Base-by-base conservation (phyloP, 352 stramenopile genomes). In the Sclerospora graminicola region DNA sequence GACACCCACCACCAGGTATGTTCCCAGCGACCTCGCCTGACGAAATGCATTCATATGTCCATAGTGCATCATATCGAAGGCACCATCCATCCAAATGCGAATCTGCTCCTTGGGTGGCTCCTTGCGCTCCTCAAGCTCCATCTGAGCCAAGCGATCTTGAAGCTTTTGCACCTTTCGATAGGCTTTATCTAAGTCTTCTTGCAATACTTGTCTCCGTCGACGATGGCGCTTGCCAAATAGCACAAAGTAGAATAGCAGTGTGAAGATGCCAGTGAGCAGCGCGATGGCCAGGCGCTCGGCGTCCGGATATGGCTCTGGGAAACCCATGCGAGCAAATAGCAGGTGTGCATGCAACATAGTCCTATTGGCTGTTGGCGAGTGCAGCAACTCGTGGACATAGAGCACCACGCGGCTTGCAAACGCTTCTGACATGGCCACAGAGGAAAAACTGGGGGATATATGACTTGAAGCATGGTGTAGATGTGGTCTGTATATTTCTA, bases 1-100 rank as follows among this genome's bases (percentile, higher is more conserved):
- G 15, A 99, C 87, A n/a, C 96, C 96, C 2, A 99, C 96, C 26
- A 99, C 89, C 0, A 99, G 69, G 59, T 98, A 94, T 45, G 95
- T 98, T 18, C 95, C 95, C 4, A 99, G 73, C 7, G 94, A 84
- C 35, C 86, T 66, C 27, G 87, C 95, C 47, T 98, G 88, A 21
- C 95, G 92, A 75, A 99, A 99, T 8, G 95, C 96, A 69, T 98
- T 99, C 94, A 98, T 98, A 71, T 99, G 96, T 18, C 96, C 96
- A 64, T 98, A 99, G 66, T 99, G 96, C 89, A 98, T 98, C 75
- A 98, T 94, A 64, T 99, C 96, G 65, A 99, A 99, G 20, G 93
- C 95, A 39, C 96, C 96, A 53, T 99, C 96, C 87, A 98, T 98
- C 79, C 96, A 99, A 51, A 99, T 98, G 42, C 91, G 85, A 59